These are phyloP conservation scores for Yamadazyma insecticola DNA, from an alignment of 805 yeast species.

Conservation along the genomic window DNA sequence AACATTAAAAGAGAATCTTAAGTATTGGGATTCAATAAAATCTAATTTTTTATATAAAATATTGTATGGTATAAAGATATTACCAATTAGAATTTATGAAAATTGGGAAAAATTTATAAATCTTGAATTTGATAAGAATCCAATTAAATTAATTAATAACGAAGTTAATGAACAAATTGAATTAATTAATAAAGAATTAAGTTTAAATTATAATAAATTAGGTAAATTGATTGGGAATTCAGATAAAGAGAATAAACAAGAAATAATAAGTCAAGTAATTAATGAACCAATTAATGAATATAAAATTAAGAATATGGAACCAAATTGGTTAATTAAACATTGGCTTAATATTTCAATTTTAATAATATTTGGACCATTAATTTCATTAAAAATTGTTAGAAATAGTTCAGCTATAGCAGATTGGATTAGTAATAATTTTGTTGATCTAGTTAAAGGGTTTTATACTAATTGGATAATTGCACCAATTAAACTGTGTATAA, in stretches of 20 bases:
- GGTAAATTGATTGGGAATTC: slow-evolving; percentile 9
- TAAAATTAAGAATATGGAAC: slow-evolving; percentile 4
- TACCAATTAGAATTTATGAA: slow-evolving; percentile 24
- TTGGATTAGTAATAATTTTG: slow-evolving; percentile 56
- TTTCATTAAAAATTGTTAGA: slow-evolving; percentile 38
- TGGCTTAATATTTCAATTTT: slow-evolving; percentile 58
- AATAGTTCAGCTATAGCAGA: slow-evolving; percentile 49
- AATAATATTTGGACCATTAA: slow-evolving; percentile 50
- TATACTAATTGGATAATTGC: slow-evolving; percentile 77
- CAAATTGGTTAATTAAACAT: slow-evolving; percentile 32
- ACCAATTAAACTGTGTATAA: slow-evolving; percentile 68
- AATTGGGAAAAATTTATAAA: slow-evolving; percentile 14
- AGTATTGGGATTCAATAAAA: slow-evolving; percentile 31
- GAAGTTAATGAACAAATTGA: slow-evolving; percentile 22
- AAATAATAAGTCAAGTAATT: background rate
- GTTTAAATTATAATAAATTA: slow-evolving; percentile 10
- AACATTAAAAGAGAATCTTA: slow-evolving; percentile 24
- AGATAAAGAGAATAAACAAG: slow-evolving; percentile 1
- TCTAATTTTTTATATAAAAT: slow-evolving; percentile 21
- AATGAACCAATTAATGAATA: slow-evolving; percentile 1
- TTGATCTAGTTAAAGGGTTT: slow-evolving; percentile 65
- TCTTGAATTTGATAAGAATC: slow-evolving; percentile 20
- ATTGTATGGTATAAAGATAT: slow-evolving; percentile 30
- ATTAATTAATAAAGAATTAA: slow-evolving; percentile 18
- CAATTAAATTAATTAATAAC: slow-evolving; percentile 16